Conservation (phyloP, 106 monocot genomes). For the Alisma plantagoaquatica region DNA sequence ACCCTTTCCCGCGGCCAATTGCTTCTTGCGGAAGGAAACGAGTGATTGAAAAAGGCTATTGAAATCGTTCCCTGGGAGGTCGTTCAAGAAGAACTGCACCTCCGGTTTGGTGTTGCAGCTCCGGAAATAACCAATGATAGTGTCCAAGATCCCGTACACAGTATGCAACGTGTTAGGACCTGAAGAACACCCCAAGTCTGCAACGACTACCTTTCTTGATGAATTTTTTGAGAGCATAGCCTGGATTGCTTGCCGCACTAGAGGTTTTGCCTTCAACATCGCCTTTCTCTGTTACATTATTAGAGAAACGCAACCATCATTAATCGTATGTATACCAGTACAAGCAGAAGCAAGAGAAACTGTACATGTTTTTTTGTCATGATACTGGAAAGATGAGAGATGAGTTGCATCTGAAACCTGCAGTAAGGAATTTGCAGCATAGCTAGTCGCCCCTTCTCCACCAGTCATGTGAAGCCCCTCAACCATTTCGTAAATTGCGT, state of each 20-base stretch:
- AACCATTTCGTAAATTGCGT: too few relatives aligned
- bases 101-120: too few relatives aligned
- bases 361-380: too few relatives aligned
- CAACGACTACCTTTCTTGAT: background rate
- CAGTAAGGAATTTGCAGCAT: background rate
- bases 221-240: background rate
- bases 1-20: too few relatives aligned
- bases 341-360: too few relatives aligned
- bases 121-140: too few relatives aligned
- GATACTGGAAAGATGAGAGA: too few relatives aligned
- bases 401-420: too few relatives aligned
- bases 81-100: background rate
- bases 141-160: background rate
- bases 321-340: background rate
- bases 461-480: background rate
- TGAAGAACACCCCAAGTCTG: slow-evolving; percentile 6
- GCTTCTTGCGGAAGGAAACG: too few relatives aligned
- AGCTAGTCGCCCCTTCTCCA: slow-evolving; percentile 1
- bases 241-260: background rate
- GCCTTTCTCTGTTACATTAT: background rate
- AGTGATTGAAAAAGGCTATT: background rate
- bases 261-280: background rate
- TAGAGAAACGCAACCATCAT: background rate
- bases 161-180: background rate
- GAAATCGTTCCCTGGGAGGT: slow-evolving; percentile 4